Percentiles rank a stretch among this genome's conserved stretches.
These are phyloP conservation scores for Leccinum pellstonianum DNA, from an alignment of 768 basidiomycete genomes.

Conservation along the genomic window DNA sequence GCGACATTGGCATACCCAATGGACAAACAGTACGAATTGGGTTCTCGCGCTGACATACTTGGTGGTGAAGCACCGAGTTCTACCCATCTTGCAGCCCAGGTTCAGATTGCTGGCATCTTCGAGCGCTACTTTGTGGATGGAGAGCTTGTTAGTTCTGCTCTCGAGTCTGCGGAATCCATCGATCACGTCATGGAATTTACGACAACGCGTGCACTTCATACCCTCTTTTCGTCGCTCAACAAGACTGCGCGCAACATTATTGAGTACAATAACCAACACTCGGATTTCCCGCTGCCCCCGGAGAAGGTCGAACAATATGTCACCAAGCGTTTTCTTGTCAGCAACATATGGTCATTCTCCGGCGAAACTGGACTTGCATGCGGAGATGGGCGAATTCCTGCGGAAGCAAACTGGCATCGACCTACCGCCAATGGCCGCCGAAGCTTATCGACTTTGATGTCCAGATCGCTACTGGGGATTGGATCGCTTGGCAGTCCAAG, in stretches of 20 bases:
- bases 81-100: slow-evolving; percentile 70
- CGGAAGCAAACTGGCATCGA: slow-evolving; percentile 86
- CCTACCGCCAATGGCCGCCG: slow-evolving; percentile 70
- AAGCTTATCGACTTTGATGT: slow-evolving; percentile 95
- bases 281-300: slow-evolving; percentile 85
- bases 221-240: slow-evolving; percentile 97
- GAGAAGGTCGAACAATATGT: slow-evolving; percentile 92
- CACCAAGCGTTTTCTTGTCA: slow-evolving; percentile 83
- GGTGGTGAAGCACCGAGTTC: slow-evolving; percentile 45
- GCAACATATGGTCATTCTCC: slow-evolving; percentile 96
- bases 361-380: slow-evolving; percentile 91
- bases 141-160: slow-evolving; percentile 77
- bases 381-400: slow-evolving; percentile 86
- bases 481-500: slow-evolving; percentile 87
- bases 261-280: slow-evolving; percentile 92
- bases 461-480: slow-evolving; percentile 78
- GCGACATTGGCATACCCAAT: no score
- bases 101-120: slow-evolving; percentile 68
- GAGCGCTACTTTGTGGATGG: slow-evolving; percentile 81
- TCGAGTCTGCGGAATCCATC: slow-evolving; percentile 75
- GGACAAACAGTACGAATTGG: no score
- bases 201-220: slow-evolving; percentile 83
- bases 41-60: no score
- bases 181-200: slow-evolving; percentile 99
- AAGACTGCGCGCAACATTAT: slow-evolving; percentile 91